phyloP scores from a whole-genome alignment of 2,329 filamentous ascomycete species.

The Colletotrichum kahawae region DNA sequence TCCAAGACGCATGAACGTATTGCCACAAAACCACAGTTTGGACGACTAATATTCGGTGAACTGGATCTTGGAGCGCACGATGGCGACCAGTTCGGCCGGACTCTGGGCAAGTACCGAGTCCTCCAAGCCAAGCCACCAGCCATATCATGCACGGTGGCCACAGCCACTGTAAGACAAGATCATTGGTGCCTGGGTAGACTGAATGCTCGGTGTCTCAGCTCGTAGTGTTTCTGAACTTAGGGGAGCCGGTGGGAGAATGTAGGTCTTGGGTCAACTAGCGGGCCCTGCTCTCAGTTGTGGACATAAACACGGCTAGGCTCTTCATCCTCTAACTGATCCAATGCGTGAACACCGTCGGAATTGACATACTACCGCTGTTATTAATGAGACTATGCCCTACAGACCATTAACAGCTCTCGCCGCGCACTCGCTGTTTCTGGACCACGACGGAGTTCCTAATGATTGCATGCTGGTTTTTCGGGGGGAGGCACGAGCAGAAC shows the following conservation, averaged over 20 bases:
- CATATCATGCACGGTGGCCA: neutral
- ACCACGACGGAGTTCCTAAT: neutral
- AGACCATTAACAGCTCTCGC: neutral
- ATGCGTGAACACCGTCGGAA: neutral
- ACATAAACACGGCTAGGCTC: neutral
- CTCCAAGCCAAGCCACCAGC: neutral
- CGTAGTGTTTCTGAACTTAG: neutral
- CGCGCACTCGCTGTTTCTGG: neutral
- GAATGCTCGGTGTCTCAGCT: neutral
- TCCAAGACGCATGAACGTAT: neutral
- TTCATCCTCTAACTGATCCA: neutral
- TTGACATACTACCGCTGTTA: neutral
- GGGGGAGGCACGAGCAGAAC: neutral
- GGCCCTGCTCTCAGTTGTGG: neutral
- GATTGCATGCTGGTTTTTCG: neutral
- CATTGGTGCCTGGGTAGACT: neutral
- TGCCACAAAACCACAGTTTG: neutral
- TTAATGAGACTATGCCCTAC: neutral
- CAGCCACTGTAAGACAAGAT: neutral
- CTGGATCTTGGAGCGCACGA: neutral
- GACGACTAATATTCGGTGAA: neutral
- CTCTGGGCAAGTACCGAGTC: neutral
- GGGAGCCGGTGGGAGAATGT: neutral
- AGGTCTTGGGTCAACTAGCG: neutral
- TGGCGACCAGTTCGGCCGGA: neutral